Evolutionary conservation across 1,139 yeast genomes (phyloP).

Genomic region (Protomyces inundatus): DNA sequence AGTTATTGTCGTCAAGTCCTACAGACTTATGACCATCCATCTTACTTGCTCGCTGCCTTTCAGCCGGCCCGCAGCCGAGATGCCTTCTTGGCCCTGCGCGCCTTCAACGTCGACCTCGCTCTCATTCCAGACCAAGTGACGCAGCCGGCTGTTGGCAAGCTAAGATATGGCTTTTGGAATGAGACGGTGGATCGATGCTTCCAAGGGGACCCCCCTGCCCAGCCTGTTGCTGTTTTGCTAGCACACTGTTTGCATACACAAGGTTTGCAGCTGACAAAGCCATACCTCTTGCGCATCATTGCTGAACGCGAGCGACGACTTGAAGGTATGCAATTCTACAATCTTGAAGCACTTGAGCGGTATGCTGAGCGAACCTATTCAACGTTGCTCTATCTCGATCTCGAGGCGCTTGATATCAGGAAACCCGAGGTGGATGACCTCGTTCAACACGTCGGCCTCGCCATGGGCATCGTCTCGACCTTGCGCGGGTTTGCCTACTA

Average conservation of each 20-base stretch:
- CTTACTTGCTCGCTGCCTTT: conserved; percentile 62
- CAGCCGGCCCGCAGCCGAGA: conserved; percentile 63
- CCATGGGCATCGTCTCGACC: conserved; percentile 64
- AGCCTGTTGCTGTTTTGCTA: conserved; percentile 59
- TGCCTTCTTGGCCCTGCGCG: conserved; percentile 61
- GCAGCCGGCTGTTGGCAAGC: conserved; percentile 38
- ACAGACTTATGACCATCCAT: conserved; percentile 56
- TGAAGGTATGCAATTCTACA: conserved; percentile 47
- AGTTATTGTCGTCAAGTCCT: conserved; percentile 31
- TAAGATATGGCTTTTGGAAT: conserved; percentile 43
- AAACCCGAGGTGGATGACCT: conserved; percentile 52
- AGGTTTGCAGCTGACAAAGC: conserved; percentile 47
- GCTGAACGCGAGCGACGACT: conserved; percentile 54
- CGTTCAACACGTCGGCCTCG: conserved; percentile 74
- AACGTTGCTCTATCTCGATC: conserved; percentile 64
- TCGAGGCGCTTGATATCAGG: conserved; percentile 47
- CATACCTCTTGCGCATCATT: conserved; percentile 56
- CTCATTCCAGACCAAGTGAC: conserved; percentile 49
- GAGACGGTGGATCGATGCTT: conserved; percentile 38
- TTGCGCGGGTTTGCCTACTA: conserved; percentile 59
- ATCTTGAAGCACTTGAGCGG: conserved; percentile 58
- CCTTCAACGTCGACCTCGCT: conserved; percentile 64
- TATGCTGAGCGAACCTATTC: conserved; percentile 79
- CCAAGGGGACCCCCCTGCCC: conserved; percentile 41
- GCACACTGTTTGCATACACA: conserved; percentile 34